phyloP scores from a whole-genome alignment of 2,329 filamentous ascomycete species.

The Coniochaeta sp. region DNA sequence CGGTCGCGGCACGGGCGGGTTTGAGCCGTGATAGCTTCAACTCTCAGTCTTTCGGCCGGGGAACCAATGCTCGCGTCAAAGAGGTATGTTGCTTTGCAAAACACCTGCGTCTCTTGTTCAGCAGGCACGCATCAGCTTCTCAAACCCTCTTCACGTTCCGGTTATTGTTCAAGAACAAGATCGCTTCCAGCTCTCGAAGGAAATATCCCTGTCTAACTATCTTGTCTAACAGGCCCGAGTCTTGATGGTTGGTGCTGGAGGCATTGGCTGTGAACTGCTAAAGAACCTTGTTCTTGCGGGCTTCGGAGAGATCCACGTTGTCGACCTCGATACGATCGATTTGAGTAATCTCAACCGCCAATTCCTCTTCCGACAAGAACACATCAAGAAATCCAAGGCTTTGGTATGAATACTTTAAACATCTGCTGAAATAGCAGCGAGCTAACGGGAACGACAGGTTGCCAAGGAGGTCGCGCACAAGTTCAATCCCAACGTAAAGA shows the following conservation, averaged over 20 bases:
- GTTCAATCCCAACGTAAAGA: slow-evolving; percentile 83
- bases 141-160: not conserved
- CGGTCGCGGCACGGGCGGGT: slow-evolving; percentile 10
- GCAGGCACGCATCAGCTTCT: not conserved
- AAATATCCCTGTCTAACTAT: not conserved
- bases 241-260: slow-evolving; percentile 90
- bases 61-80: slow-evolving; percentile 59
- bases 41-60: slow-evolving; percentile 58
- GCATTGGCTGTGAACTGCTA: slow-evolving; percentile 93
- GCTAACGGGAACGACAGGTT: slow-evolving; percentile 46
- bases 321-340: slow-evolving; percentile 97
- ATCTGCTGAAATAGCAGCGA: not conserved
- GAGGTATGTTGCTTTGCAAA: slow-evolving; percentile 42
- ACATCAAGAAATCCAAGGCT: slow-evolving; percentile 96
- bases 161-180: not conserved
- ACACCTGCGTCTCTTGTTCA: not conserved
- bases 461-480: slow-evolving; percentile 84
- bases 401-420: slow-evolving; percentile 48
- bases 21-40: slow-evolving; percentile 46
- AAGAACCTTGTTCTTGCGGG: slow-evolving; percentile 92
- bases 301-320: slow-evolving; percentile 88
- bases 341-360: slow-evolving; percentile 96
- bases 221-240: slow-evolving; percentile 59
- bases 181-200: not conserved
- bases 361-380: slow-evolving; percentile 92